Percentiles rank a stretch among this genome's conserved stretches.
Conservation (phyloP, 2,329 filamentous ascomycete species). For the Pseudovirgaria hyperparasitica region DNA sequence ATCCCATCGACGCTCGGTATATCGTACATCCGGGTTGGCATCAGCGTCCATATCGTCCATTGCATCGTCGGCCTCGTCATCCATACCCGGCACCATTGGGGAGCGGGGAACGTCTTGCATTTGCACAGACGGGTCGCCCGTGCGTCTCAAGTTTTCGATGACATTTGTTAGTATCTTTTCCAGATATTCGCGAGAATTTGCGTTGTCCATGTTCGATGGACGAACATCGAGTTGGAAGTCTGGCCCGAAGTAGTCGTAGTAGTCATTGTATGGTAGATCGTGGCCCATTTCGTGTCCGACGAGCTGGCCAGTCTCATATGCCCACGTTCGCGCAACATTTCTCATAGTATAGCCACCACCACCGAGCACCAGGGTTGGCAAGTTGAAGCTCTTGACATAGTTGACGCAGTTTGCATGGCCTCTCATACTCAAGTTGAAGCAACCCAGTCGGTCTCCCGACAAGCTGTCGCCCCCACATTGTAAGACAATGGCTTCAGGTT, state of each 20-base stretch:
- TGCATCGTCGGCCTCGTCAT: slow-evolving; percentile 52
- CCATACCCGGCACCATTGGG: slow-evolving; percentile 43
- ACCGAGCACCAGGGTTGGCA: slow-evolving; percentile 52
- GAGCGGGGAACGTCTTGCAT: slow-evolving; percentile 51
- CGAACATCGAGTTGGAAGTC: slow-evolving; percentile 59
- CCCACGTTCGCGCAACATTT: slow-evolving; percentile 50
- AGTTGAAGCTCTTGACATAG: slow-evolving; percentile 54
- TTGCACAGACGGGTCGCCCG: slow-evolving; percentile 50
- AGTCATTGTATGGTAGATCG: slow-evolving; percentile 90
- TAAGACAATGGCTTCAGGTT: slow-evolving; percentile 53
- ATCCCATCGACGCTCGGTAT: slow-evolving; percentile 73
- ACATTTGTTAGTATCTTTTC: slow-evolving; percentile 55
- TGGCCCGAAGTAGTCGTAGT: slow-evolving; percentile 69
- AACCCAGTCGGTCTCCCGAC: slow-evolving; percentile 53
- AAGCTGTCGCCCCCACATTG: slow-evolving; percentile 58
- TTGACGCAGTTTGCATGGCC: slow-evolving; percentile 59
- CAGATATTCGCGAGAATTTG: slow-evolving; percentile 54
- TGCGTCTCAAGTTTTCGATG: slow-evolving; percentile 53
- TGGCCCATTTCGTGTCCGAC: slow-evolving; percentile 71
- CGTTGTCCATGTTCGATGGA: slow-evolving; percentile 61
- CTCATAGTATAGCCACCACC: slow-evolving; percentile 61
- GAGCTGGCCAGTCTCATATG: slow-evolving; percentile 60
- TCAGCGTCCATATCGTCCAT: slow-evolving; percentile 66
- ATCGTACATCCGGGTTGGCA: slow-evolving; percentile 69
- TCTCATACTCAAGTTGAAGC: slow-evolving; percentile 59